Evolutionary conservation across 2,329 filamentous ascomycete genomes (phyloP), one percentile per base, ranked within the genome.

Genomic region (Colletotrichum sp.): DNA sequence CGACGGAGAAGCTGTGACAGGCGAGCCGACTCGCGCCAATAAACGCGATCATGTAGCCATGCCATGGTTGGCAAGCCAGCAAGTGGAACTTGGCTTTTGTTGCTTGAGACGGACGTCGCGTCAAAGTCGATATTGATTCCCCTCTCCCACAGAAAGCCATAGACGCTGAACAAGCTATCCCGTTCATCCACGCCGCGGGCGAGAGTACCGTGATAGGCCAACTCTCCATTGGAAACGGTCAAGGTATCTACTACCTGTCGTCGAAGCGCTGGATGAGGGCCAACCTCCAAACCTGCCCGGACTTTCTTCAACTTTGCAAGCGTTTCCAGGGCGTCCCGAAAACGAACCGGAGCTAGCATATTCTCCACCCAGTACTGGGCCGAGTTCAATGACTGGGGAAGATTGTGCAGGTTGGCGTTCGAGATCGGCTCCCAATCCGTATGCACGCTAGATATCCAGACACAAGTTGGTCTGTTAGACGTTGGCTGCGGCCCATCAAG

Each of bases 181-280:
- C 80, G 26, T 9, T 80, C 80, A 39, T 79, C 69, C 3, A 57
- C 49, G 0, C 79, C 78, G 8, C 83, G 77, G 4, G 28, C 16
- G 0, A 82, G 72, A 1, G 78, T 65, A 6, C 81, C 82, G 2
- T 75, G 64, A 21, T 83, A 84, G 0, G 83, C 77, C 1, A 80
- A 21, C 2, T 77, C n/a, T 4, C 69, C 69, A n/a, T 5, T 13
- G 15, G 44, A 7, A 44, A 44, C 18, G 16, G 44, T 6, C 60
- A 15, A 71, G 10, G 69, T 85, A 63, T 88, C 82, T 4, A 77
- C 80, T 0, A 83, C 77, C 0, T 87, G 88, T 0, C 84, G 84
- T 59, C 85, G 83, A 1, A 89, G 82, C 0, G 86, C 85, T 0
- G 86, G 82, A 55, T 85, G 84, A 1, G 84, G 84, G 0, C 84